These are phyloP conservation scores for Boletus edulis DNA, from an alignment of 768 basidiomycete species.

Conservation along the genomic window DNA sequence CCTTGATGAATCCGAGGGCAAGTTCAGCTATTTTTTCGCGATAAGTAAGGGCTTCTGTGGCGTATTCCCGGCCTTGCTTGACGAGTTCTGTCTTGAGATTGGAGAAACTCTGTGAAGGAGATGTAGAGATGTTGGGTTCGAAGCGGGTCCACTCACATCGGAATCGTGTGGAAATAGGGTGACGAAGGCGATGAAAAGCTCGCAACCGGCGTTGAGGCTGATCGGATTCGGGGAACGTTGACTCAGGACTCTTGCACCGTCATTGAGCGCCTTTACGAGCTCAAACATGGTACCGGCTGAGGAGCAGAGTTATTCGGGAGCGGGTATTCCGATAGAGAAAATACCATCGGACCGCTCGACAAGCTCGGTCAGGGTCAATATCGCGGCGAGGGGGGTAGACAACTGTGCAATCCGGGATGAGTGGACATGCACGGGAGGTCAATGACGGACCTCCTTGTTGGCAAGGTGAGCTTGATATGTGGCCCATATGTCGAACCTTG, in stretches of 20 bases:
- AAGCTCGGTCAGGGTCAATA: conserved; percentile 78
- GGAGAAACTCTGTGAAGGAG: conserved; percentile 62
- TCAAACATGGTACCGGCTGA: conserved; percentile 92
- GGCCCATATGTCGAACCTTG: conserved; percentile 43
- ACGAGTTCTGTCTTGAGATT: conserved; percentile 83
- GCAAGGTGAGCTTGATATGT: conserved; percentile 61
- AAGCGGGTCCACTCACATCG: conserved; percentile 48
- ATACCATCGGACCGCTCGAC: conserved; percentile 79
- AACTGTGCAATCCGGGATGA: conserved; percentile 41
- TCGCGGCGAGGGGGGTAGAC: conserved; percentile 83
- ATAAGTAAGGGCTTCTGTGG: conserved; percentile 76
- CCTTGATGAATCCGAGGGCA: conserved; percentile 90
- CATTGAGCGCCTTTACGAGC: conserved; percentile 78
- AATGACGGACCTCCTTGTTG: conserved; percentile 58
- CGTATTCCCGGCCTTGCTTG: conserved; percentile 76
- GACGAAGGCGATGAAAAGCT: conserved; percentile 88
- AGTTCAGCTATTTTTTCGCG: conserved; percentile 86
- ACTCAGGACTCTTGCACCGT: conserved; percentile 65
- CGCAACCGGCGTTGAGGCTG: conserved; percentile 84
- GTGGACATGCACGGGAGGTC: rapidly evolving
- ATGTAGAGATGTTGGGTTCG: conserved; percentile 9
- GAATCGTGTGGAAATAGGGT: conserved; percentile 82
- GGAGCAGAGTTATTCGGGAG: conserved; percentile 3
- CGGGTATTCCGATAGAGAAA: conserved; percentile 20
- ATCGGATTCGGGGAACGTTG: conserved; percentile 71